Evolutionary conservation across 139 green algal species (phyloP).

Genomic region (Chlorella sp.): DNA sequence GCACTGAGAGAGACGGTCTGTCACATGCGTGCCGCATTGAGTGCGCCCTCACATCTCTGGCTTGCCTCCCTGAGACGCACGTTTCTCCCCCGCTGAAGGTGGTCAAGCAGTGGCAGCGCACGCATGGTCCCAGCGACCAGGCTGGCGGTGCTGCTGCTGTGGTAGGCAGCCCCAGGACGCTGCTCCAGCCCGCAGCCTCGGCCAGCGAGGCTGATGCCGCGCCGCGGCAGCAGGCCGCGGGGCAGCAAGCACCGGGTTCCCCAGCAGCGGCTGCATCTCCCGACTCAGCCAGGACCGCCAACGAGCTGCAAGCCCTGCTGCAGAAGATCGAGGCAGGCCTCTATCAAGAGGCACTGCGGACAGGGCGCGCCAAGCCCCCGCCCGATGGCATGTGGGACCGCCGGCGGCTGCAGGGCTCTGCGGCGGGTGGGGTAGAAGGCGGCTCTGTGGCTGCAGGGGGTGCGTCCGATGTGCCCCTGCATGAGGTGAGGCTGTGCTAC

Average conservation of each 20-base stretch:
- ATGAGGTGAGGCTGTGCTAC: neutral
- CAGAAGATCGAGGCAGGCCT: neutral
- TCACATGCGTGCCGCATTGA: no score
- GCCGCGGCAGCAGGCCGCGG: no score
- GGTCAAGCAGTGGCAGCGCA: no score
- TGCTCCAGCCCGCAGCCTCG: neutral
- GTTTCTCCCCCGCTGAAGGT: no score
- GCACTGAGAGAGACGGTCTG: neutral
- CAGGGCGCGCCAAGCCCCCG: neutral
- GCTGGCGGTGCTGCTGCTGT: neutral
- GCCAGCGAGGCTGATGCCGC: neutral
- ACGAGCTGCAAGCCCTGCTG: neutral
- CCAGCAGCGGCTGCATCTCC: neutral
- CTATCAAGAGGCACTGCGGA: neutral
- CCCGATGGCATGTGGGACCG: neutral
- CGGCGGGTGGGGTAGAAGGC: neutral
- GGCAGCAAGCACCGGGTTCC: neutral
- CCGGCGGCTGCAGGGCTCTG: neutral
- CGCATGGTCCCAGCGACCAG: neutral
- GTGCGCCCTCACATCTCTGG: no score
- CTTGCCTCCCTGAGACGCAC: no score
- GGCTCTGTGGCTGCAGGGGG: neutral
- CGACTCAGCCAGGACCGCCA: neutral
- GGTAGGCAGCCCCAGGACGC: neutral
- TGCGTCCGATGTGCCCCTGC: neutral